Percentiles rank a stretch among this genome's conserved stretches.
These are phyloP conservation scores for Corymbia calophylla DNA, from an alignment of 441 rosid species.

Conservation along the genomic window DNA sequence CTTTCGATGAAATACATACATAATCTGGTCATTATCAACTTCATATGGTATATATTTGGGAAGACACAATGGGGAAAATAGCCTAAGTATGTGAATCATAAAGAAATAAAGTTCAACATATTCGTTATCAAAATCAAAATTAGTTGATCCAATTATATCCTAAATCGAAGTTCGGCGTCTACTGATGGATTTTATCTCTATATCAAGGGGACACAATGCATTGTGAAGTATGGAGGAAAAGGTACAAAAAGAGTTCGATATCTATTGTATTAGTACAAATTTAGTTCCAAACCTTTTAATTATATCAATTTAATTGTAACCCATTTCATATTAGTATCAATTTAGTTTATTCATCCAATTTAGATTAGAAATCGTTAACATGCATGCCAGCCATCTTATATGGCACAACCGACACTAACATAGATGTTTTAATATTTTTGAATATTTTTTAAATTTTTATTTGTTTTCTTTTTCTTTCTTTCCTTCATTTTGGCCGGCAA, in stretches of 20 bases:
- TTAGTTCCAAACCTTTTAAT: too few relatives aligned
- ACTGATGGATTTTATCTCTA: neutral
- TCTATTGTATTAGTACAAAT: too few relatives aligned
- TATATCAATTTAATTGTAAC: too few relatives aligned
- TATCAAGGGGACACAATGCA: neutral
- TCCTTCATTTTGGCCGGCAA: neutral
- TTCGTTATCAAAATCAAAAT: neutral
- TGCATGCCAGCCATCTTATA: accelerated
- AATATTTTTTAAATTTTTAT: too few relatives aligned
- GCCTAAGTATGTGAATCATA: neutral
- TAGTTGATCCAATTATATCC: neutral
- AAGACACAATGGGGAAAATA: neutral
- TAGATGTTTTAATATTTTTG: too few relatives aligned
- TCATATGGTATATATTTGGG: neutral
- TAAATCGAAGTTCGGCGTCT: neutral
- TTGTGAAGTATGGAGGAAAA: neutral
- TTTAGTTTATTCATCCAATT: accelerated
- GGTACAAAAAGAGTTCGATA: too few relatives aligned
- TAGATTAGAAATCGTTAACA: too few relatives aligned
- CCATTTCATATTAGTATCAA: too few relatives aligned
- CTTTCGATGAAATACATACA: neutral
- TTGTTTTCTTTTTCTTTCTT: too few relatives aligned
- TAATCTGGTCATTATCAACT: neutral
- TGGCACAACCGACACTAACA: accelerated
- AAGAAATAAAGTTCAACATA: neutral